Conservation (phyloP, 2,329 filamentous ascomycete genomes). For the Gnomoniopsis smithogilvyi region DNA sequence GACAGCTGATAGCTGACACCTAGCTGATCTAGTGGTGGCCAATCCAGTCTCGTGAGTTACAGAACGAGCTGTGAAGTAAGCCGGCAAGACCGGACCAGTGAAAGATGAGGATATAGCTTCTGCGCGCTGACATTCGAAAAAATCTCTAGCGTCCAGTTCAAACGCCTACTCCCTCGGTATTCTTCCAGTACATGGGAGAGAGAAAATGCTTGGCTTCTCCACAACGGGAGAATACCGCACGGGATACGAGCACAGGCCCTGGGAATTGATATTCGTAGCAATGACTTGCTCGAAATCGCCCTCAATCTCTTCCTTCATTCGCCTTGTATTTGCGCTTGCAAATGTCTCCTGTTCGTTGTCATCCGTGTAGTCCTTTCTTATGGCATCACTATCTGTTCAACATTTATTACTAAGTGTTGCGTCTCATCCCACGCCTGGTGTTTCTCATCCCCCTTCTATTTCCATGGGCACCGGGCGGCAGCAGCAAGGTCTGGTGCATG, state of each 20-base stretch:
- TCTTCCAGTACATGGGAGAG: not conserved
- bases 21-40: not conserved
- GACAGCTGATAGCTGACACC: constrained; percentile 10
- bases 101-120: not conserved
- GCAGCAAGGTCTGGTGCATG: not conserved
- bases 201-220: not conserved
- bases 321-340: not conserved
- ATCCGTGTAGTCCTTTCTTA: not conserved
- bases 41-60: not conserved
- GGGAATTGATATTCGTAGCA: not conserved
- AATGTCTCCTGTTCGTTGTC: not conserved
- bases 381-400: not conserved
- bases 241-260: not conserved
- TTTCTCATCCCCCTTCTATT: not conserved
- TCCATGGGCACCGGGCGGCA: not conserved
- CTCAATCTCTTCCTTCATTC: not conserved
- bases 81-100: not conserved
- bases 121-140: not conserved
- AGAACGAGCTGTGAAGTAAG: not conserved
- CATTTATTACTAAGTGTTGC: not conserved
- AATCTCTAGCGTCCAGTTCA: not conserved
- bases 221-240: not conserved
- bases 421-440: constrained; percentile 1
- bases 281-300: not conserved
- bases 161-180: not conserved